Conservation (phyloP, 495 filamentous ascomycete species). For the Monascus purpureus region DNA sequence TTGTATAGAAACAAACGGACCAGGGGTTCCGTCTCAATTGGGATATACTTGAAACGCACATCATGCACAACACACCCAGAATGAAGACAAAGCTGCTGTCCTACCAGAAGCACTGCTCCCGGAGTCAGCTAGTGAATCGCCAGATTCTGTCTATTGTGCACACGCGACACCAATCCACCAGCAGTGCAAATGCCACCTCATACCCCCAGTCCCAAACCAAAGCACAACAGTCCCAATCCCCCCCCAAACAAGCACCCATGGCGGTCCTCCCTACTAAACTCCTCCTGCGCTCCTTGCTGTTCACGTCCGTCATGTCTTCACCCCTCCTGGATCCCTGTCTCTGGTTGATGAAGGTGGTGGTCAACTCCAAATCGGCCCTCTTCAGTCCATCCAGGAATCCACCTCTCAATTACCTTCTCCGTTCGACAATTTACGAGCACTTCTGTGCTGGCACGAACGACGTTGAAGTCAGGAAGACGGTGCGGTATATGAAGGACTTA, state of each 20-base stretch:
- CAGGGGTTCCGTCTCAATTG: no score
- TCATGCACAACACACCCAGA: no score
- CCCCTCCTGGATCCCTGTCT: conserved; percentile 53
- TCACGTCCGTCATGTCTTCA: conserved; percentile 62
- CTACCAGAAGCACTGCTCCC: no score
- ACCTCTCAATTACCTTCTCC: conserved; percentile 42
- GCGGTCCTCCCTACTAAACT: conserved; percentile 52
- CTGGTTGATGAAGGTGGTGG: conserved; percentile 44
- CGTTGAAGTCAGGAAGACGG: conserved; percentile 43
- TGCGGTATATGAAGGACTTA: conserved; percentile 43
- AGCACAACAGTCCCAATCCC: neutral
- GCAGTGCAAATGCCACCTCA: neutral
- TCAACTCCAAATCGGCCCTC: conserved; percentile 42
- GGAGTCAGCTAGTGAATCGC: no score
- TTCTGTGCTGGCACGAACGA: conserved; percentile 68
- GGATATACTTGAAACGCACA: no score
- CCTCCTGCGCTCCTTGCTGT: conserved; percentile 58
- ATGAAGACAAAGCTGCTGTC: no score
- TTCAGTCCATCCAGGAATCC: conserved; percentile 46
- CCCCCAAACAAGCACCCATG: conserved; percentile 28
- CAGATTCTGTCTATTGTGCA: no score
- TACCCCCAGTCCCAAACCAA: neutral
- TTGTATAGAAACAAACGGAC: no score
- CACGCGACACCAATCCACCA: no score
- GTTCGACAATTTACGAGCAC: conserved; percentile 70